phyloP scores from a whole-genome alignment of 202 grass and related monocot species.

The Zoysia matrella region DNA sequence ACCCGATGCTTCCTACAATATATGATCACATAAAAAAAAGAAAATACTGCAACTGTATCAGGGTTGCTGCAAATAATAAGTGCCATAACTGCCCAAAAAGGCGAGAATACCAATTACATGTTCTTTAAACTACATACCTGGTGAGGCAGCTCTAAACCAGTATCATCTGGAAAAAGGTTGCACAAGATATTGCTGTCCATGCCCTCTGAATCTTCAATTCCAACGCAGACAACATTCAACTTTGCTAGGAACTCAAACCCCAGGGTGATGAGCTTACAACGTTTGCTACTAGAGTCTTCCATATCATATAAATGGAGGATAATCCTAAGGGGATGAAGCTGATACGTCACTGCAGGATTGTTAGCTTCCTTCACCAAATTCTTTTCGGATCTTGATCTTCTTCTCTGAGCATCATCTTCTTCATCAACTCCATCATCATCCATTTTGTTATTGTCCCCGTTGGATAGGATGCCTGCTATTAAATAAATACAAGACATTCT shows the following conservation, averaged over 20 bases:
- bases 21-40: background rate
- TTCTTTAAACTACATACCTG: conserved; percentile 54
- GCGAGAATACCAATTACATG: conserved; percentile 15
- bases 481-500: conserved; percentile 21
- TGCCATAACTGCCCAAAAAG: conserved; percentile 19
- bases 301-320: conserved; percentile 75
- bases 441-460: conserved; percentile 62
- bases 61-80: background rate
- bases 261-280: conserved; percentile 55
- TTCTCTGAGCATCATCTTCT: conserved; percentile 92
- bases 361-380: conserved; percentile 63
- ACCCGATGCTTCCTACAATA: background rate
- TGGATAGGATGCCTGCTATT: conserved; percentile 57
- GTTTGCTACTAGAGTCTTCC: conserved; percentile 64
- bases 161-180: conserved; percentile 98
- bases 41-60: background rate
- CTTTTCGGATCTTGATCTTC: conserved; percentile 85
- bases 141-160: conserved; percentile 86
- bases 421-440: conserved; percentile 94
- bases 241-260: conserved; percentile 92
- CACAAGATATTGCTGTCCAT: conserved; percentile 80
- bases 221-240: conserved; percentile 90
- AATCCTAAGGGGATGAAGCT: conserved; percentile 92
- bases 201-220: conserved; percentile 72
- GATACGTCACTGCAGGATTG: conserved; percentile 66